Evolutionary conservation across 768 basidiomycete genomes (phyloP).

Genomic region (Leccinellum rugosiceps): DNA sequence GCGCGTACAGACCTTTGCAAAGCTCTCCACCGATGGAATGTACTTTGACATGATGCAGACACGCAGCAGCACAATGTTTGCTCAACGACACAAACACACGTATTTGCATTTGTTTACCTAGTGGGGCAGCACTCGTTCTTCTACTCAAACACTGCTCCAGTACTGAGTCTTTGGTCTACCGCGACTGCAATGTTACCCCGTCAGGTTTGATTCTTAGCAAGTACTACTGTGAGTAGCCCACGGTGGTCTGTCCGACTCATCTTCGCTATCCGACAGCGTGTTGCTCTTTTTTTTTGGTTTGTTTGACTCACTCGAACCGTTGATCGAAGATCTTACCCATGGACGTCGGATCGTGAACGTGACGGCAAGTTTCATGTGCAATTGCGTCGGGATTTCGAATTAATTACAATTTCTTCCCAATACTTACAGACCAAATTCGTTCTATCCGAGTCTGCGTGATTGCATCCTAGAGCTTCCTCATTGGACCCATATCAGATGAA

Average conservation of each 20-base stretch:
- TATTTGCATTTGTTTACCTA: constrained; percentile 13
- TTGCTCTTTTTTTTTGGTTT: too few relatives aligned
- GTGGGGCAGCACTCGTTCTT: not conserved
- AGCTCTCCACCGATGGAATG: constrained; percentile 41
- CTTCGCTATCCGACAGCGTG: not conserved
- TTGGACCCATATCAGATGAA: too few relatives aligned
- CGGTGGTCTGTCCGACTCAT: too few relatives aligned
- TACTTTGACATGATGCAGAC: constrained; percentile 33
- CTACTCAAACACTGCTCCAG: not conserved
- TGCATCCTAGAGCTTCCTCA: too few relatives aligned
- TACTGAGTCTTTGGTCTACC: too few relatives aligned
- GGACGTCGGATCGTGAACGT: not conserved
- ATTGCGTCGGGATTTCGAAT: not conserved
- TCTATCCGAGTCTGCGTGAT: too few relatives aligned
- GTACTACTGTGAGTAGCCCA: too few relatives aligned
- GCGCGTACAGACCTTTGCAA: constrained; percentile 38
- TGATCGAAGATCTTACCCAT: not conserved
- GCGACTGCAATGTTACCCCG: too few relatives aligned
- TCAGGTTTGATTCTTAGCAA: too few relatives aligned
- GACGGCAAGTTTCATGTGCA: not conserved
- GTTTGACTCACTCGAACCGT: not conserved
- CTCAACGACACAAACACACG: not conserved
- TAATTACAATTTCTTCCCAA: too few relatives aligned
- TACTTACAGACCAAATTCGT: too few relatives aligned
- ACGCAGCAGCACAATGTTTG: not conserved